Base-by-base conservation (phyloP, 306 rosid species). In the Morella rubra region DNA sequence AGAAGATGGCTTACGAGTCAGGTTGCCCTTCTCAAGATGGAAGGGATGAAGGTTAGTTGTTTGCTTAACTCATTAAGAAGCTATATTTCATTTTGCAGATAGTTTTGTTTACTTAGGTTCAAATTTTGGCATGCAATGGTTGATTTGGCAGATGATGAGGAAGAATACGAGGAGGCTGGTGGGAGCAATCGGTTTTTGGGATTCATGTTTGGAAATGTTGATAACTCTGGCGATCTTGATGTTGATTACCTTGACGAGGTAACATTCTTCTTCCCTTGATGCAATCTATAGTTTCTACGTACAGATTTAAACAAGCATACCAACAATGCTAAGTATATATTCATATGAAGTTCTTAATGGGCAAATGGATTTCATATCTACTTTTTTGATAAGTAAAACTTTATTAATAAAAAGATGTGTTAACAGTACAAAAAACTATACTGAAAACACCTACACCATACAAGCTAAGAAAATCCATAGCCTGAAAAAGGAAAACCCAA, bases 221-320 rank as follows among this genome's bases (percentile, higher is more conserved):
- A 94, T 76, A 93, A 94, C 74, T 94, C 96, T 40, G 98, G 97
- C 41, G 95, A 89, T 82, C 97, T 94, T 51, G 97, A 94, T 78
- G 98, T 81, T 18, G 97, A 94, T 83, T 94, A 92, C 86, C 96
- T 94, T 84, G 98, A 94, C 32, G 95, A 94, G 97, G 98, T 94
- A 85, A 74, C 44, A 62, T 75, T 76, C 7, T 56, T 79, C 44
- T 8, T 80, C 73, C 52, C 72, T 77, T 67, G 67, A 60, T 75
- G 59, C 77, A 32, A 53, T 75, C n/a, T 80, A 20, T 55, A 67
- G 58, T 81, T 44, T 51, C 5, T 76, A 37, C 59, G 58, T 54
- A 44, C 69, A 22, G 72, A 46, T 50, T 44, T 66, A 64, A 74
- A 59, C 81, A 72, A 78, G 72, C 71, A 47, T 32, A 32, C 37